Evolutionary conservation across 176 grass and related monocot genomes (phyloP).

Genomic region (Leersia perrieri): DNA sequence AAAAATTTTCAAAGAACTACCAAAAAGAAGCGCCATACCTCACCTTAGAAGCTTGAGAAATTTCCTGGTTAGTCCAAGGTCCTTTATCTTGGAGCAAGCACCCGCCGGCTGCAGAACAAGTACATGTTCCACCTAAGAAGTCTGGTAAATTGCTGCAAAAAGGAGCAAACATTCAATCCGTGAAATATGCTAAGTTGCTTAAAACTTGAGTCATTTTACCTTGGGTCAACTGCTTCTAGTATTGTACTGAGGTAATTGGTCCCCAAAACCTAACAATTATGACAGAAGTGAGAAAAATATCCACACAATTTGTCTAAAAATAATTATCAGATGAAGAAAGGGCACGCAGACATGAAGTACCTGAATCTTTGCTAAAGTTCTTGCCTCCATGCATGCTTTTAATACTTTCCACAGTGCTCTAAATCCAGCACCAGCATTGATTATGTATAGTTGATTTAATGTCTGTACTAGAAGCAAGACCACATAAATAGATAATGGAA

Average conservation of each 20-base stretch:
- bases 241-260: constrained; percentile 58
- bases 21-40: constrained; percentile 33
- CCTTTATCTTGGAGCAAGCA: constrained; percentile 91
- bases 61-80: constrained; percentile 66
- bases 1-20: constrained; percentile 21
- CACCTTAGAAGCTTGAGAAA: constrained; percentile 63
- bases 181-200: constrained; percentile 19
- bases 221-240: constrained; percentile 78
- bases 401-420: constrained; percentile 86
- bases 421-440: constrained; percentile 97
- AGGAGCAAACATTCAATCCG: constrained; percentile 15
- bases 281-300: constrained; percentile 18
- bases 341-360: constrained; percentile 38
- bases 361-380: constrained; percentile 85
- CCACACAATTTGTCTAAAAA: constrained; percentile 23
- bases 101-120: constrained; percentile 61
- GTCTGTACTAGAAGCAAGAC: constrained; percentile 55
- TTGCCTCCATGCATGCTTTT: constrained; percentile 74
- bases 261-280: constrained; percentile 68
- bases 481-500: constrained; percentile 22
- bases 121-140: constrained; percentile 82
- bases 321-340: neutral
- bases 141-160: constrained; percentile 88
- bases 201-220: constrained; percentile 45
- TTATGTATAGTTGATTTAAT: constrained; percentile 86